Base-by-base conservation (phyloP, 805 yeast species). In the Candida coquimbonensis region DNA sequence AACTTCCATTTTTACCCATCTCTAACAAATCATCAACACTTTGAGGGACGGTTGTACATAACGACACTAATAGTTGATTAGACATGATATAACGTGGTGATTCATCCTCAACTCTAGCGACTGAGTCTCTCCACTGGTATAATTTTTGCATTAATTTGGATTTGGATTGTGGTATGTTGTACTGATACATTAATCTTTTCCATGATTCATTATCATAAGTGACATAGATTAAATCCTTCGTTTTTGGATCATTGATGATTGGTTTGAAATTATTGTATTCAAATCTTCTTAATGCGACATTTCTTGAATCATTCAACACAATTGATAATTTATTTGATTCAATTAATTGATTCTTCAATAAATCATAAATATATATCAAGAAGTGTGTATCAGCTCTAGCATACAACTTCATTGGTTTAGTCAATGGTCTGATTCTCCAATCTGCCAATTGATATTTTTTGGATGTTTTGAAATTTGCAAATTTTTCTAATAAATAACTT, bases 301-400 rank as follows among this genome's bases (percentile, higher is more conserved):
- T 74, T 46, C 97, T 70, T 1, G 96, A 87, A 39, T 81, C 84
- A 48, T 72, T 72, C 17, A 91, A 67, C 1, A 87, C 96, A 16
- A 69, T 68, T n/a, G 75, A 75, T 56, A 81, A 50, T 51, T 74
- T 74, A 37, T 73, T 69, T 36, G 66, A 60, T 26, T 74, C 73
- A 3, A 84, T 56, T 14, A 91, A 68, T 56, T 73, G 71, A 52
- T 82, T 82, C 49, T 79, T 80, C 63, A 93, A 64, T 50, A 77
- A 77, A 57, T 88, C 91, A 64, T 73, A 93, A 14, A 93, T 84
- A 62, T 84, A 77, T 34, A 93, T 70, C 43, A 93, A 66, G 57
- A 89, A 93, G 64, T 93, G 99, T 0, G 99, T 93, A 64, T 93
- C 99, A 0, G 96, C 85, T 52, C 96, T 75, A 0, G 99, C 99